Evolutionary conservation across 176 grass and related monocot species (phyloP), one percentile per base, ranked within the genome.

Genomic region (Aegilops bicornis): DNA sequence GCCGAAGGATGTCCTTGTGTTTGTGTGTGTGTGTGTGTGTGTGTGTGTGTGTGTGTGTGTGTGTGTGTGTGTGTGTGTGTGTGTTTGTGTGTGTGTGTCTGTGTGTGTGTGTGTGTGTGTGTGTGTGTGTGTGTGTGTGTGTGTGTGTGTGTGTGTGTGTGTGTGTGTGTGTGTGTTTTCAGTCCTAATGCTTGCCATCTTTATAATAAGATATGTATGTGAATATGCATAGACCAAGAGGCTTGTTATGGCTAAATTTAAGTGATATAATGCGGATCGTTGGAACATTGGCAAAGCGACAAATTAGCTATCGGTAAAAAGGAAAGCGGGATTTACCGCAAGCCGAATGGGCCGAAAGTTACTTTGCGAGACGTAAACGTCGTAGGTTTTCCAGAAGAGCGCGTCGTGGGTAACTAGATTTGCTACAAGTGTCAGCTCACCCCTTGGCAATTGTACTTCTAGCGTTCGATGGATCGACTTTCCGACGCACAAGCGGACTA

Each of bases 401-500:
- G 64, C 24, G 24, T 6, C 82, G 82, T 84, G 81, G 81, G 36
- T 14, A 6, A 39, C 23, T 29, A 39, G 37, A 9, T 29, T 50
- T 40, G 69, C 71, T 71, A 70, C 88, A 86, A 14, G 60, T 86
- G 83, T 10, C 16, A 47, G 37, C 14, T 81, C 50, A 59, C 2
- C 17, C 15, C 47, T 19, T 20, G 45, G 64, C 64, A 64, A 33
- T 25, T 14, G 56, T 83, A 74, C 79, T 83, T 67, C 79, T 65
- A 20, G 54, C 3, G 24, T 19, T 25, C 11, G 42, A 75, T 30
- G 40, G 16, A 35, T 48, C 2, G 67, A 24, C 88, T 86, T 83
- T 86, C 88, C 84, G 79, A 90, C 84, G 88, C 84, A 86, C 40
- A 82, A 83, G 59, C 54, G 23, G 65, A 83, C 80, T 90, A 90